Percentiles rank a stretch among this genome's conserved stretches.
phyloP scores from a whole-genome alignment of 2,329 filamentous ascomycete genomes.

The Xylariaceae sp. region DNA sequence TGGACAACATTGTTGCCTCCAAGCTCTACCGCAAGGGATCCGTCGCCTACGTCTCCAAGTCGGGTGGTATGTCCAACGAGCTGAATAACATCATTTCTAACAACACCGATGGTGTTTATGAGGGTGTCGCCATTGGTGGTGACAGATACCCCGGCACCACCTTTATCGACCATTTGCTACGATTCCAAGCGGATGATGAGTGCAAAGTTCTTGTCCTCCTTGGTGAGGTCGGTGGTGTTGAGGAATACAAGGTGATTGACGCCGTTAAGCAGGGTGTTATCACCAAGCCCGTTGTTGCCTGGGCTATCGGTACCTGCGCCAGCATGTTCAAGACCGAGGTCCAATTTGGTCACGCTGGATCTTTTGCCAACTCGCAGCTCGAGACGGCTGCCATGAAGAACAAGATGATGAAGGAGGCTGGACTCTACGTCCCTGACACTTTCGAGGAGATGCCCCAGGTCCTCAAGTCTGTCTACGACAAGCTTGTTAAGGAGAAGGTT shows the following conservation, averaged over 20 bases:
- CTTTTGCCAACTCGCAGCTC: conserved; percentile 98
- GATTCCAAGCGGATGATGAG: conserved; percentile 93
- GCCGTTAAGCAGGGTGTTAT: conserved; percentile 91
- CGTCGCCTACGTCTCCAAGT: conserved; percentile 99
- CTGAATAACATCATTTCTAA: conserved; percentile 99
- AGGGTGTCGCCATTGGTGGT: conserved; percentile 99
- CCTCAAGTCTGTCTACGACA: conserved; percentile 80
- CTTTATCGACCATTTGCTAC: conserved; percentile 96
- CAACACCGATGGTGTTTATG: conserved; percentile 95
- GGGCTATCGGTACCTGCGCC: conserved; percentile 98
- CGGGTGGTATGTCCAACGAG: conserved; percentile 99
- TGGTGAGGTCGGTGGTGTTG: conserved; percentile 97
- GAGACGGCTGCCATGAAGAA: conserved; percentile 98
- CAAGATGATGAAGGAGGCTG: conserved; percentile 91
- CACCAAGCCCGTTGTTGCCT: conserved; percentile 97
- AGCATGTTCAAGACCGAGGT: conserved; percentile 99
- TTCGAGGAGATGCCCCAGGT: conserved; percentile 88
- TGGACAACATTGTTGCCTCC: conserved; percentile 99
- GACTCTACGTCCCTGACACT: conserved; percentile 89
- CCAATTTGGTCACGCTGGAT: conserved; percentile 97
- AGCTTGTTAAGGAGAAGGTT: conserved; percentile 77
- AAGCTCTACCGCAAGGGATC: conserved; percentile 99
- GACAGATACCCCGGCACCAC: conserved; percentile 98
- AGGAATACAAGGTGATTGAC: conserved; percentile 99
- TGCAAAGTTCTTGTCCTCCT: conserved; percentile 97